phyloP scores from a whole-genome alignment of 495 filamentous ascomycete genomes.

The Aspergillus bertholletiae region DNA sequence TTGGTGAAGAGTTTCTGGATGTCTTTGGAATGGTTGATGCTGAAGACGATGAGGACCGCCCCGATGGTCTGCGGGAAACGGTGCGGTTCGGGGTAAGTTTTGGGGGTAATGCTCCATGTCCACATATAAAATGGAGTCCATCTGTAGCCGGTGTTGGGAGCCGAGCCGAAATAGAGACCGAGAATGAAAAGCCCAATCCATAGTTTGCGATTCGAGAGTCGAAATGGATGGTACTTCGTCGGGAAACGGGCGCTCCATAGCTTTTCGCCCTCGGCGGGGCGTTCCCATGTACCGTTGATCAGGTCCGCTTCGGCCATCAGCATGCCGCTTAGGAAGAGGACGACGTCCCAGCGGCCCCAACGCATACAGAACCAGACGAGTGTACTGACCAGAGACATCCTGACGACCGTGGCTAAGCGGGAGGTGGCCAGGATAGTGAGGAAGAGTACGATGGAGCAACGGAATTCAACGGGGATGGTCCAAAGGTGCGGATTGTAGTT shows the following conservation, averaged over 20 bases:
- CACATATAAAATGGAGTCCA: conserved; percentile 45
- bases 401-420: conserved; percentile 41
- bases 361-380: conserved; percentile 55
- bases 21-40: conserved; percentile 49
- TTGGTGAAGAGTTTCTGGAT: conserved; percentile 54
- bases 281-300: conserved; percentile 44
- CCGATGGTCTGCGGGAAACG: conserved; percentile 48
- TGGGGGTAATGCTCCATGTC: conserved; percentile 37
- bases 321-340: conserved; percentile 58
- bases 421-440: conserved; percentile 54
- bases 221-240: conserved; percentile 28
- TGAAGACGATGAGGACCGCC: conserved; percentile 53
- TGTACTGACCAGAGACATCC: conserved; percentile 40
- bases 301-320: conserved; percentile 57
- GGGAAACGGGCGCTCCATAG: conserved; percentile 18
- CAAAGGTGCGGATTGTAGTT: conserved; percentile 66
- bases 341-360: conserved; percentile 56
- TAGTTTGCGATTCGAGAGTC: conserved; percentile 43
- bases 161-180: conserved; percentile 42
- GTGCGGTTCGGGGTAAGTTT: conserved; percentile 40
- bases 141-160: conserved; percentile 40
- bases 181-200: conserved; percentile 50
- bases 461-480: conserved; percentile 72
- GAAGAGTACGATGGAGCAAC: conserved; percentile 63
- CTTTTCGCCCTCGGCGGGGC: conserved; percentile 16